Percentiles rank a stretch among this genome's conserved stretches.
These are phyloP conservation scores for Saccharomycopsis sp. DNA, from an alignment of 805 yeast genomes.

Conservation along the genomic window DNA sequence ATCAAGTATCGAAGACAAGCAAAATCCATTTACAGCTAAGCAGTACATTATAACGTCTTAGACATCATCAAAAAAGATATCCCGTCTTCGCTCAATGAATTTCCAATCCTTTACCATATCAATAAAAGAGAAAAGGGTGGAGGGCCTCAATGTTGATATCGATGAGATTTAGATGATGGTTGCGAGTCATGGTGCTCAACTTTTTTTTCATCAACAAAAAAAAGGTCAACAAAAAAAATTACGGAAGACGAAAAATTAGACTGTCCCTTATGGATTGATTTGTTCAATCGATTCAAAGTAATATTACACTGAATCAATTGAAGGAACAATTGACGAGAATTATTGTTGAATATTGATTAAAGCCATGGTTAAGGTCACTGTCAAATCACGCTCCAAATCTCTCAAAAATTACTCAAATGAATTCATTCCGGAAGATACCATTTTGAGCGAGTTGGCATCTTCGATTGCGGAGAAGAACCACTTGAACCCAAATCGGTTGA, in stretches of 20 bases:
- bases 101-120: no score
- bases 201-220: neutral
- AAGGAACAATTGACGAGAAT: no score
- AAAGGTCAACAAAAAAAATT: neutral
- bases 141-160: no score
- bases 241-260: neutral
- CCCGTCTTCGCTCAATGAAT: no score
- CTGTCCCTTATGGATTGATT: neutral
- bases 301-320: no score
- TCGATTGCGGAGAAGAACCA: slow-evolving; percentile 38
- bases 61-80: no score
- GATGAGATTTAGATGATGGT: neutral
- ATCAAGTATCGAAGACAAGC: no score
- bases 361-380: slow-evolving; percentile 44
- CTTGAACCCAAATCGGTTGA: slow-evolving; percentile 44
- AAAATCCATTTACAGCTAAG: no score
- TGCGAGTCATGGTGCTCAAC: neutral
- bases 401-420: slow-evolving; percentile 41
- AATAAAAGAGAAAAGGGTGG: no score
- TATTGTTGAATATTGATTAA: no score
- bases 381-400: slow-evolving; percentile 55
- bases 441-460: slow-evolving; percentile 37
- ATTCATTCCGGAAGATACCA: slow-evolving; percentile 27
- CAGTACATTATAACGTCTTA: no score
- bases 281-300: no score